Conservation (phyloP, 2,329 filamentous ascomycete species). For the Onygena corvina region DNA sequence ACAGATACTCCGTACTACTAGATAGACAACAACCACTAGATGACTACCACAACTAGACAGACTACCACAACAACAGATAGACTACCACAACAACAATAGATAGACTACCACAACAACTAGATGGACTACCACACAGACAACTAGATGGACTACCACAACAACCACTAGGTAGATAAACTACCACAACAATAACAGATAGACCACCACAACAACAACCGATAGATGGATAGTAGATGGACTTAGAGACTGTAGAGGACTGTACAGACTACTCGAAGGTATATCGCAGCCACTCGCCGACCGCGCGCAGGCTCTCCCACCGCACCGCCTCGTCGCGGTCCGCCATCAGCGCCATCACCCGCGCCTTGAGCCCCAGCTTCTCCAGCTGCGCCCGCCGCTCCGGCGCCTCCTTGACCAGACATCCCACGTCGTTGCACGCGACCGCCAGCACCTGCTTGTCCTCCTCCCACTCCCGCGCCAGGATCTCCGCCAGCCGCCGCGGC, state of each 20-base stretch:
- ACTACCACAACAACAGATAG: too few relatives aligned
- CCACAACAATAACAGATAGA: not conserved
- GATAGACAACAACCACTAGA: too few relatives aligned
- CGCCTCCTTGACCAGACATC: constrained; percentile 76
- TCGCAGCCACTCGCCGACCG: constrained; percentile 65
- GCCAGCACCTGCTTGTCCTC: constrained; percentile 77
- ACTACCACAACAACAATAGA: too few relatives aligned
- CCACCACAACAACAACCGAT: not conserved
- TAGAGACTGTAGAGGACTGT: too few relatives aligned
- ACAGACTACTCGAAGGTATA: constrained; percentile 63
- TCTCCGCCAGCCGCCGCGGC: constrained; percentile 70
- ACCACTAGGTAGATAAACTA: too few relatives aligned
- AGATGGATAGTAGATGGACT: not conserved
- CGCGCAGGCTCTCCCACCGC: constrained; percentile 81
- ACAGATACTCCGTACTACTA: too few relatives aligned
- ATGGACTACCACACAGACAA: too few relatives aligned
- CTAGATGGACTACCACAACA: too few relatives aligned
- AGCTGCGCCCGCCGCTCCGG: constrained; percentile 69
- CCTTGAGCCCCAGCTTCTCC: constrained; percentile 76
- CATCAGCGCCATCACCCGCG: constrained; percentile 87
- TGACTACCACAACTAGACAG: too few relatives aligned
- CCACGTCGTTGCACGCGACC: constrained; percentile 86
- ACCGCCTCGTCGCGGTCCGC: constrained; percentile 76
- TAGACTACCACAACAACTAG: too few relatives aligned
- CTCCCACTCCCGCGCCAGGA: constrained; percentile 70